phyloP scores from a whole-genome alignment of 2,329 filamentous ascomycete species.

The Penicillium digitatum region DNA sequence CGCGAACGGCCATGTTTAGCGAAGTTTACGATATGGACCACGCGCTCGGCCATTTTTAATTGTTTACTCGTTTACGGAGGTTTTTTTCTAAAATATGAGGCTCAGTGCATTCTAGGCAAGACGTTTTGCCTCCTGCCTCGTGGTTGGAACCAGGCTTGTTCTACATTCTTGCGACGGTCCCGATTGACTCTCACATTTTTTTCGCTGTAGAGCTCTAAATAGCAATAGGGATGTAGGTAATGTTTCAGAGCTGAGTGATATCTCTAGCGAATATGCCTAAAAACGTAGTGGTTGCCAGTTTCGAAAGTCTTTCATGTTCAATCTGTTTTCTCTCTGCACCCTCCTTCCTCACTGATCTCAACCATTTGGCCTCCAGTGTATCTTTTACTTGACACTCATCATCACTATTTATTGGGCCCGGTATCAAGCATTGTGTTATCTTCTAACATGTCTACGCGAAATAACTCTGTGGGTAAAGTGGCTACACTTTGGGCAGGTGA shows the following conservation, averaged over 20 bases:
- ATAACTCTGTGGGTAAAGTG: constrained; percentile 29
- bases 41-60: constrained; percentile 6
- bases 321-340: neutral
- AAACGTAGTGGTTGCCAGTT: neutral
- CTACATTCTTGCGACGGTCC: constrained; percentile 20
- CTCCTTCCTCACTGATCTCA: neutral
- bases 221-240: constrained; percentile 4
- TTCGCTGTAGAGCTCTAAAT: constrained; percentile 12
- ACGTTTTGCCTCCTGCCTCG: constrained; percentile 14
- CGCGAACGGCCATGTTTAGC: constrained; percentile 17
- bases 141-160: constrained; percentile 14
- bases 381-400: neutral
- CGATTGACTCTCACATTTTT: constrained; percentile 21
- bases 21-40: neutral
- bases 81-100: constrained; percentile 1
- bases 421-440: neutral
- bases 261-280: neutral
- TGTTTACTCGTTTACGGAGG: constrained; percentile 11
- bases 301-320: neutral
- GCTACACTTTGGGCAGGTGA: constrained; percentile 37
- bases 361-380: neutral
- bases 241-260: neutral
- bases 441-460: constrained; percentile 18
- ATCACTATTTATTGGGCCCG: neutral
- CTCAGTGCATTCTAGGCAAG: neutral